Evolutionary conservation across 495 filamentous ascomycete species (phyloP).

Genomic region (Hypoxylon rickii): DNA sequence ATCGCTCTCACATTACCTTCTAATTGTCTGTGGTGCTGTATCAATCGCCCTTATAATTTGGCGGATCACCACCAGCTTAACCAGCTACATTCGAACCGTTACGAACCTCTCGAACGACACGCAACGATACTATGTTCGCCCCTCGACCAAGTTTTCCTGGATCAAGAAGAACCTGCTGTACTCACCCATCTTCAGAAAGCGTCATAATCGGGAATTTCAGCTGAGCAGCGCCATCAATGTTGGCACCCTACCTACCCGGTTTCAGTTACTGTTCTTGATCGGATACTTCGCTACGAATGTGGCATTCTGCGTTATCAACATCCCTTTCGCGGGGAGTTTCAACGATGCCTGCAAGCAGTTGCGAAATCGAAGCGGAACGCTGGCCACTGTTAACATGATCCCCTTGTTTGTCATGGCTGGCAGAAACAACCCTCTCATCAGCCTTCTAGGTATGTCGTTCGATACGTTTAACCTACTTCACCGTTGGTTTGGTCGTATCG

Average conservation of each 20-base stretch:
- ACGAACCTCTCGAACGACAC: conserved; percentile 68
- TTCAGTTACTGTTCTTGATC: conserved; percentile 76
- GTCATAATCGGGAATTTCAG: conserved; percentile 88
- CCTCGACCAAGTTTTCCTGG: conserved; percentile 60
- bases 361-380: conserved; percentile 80
- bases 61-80: conserved; percentile 57
- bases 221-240: conserved; percentile 85
- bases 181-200: conserved; percentile 76
- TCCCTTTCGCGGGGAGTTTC: conserved; percentile 66
- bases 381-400: conserved; percentile 89
- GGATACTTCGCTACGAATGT: conserved; percentile 77
- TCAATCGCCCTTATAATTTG: conserved; percentile 50
- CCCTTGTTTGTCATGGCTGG: conserved; percentile 85
- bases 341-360: conserved; percentile 54
- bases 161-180: conserved; percentile 84
- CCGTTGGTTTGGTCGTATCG: conserved; percentile 90
- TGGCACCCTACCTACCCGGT: conserved; percentile 84
- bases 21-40: conserved; percentile 50
- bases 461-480: conserved; percentile 96
- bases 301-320: conserved; percentile 75
- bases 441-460: conserved; percentile 82
- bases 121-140: conserved; percentile 58
- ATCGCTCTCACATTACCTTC: conserved; percentile 52
- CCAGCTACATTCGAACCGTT: conserved; percentile 75
- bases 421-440: conserved; percentile 91